Percentiles rank a stretch among this genome's conserved stretches.
These are phyloP conservation scores for Globisporangium splendens DNA, from an alignment of 352 stramenopile species.

Conservation along the genomic window DNA sequence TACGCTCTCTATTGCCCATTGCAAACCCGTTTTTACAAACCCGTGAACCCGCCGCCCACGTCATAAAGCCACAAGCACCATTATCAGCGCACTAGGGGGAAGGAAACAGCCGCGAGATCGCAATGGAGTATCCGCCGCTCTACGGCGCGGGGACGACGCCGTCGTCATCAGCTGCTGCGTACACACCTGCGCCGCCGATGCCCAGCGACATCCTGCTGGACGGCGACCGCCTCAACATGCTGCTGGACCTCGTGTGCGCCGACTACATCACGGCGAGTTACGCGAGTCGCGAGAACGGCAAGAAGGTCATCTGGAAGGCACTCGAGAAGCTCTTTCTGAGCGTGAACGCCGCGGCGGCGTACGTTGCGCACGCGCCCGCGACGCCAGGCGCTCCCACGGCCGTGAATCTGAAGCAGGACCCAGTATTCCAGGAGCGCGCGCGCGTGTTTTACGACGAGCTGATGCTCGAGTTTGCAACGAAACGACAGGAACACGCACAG, in stretches of 20 bases:
- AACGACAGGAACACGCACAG: slow-evolving; percentile 15
- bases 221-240: slow-evolving; percentile 75
- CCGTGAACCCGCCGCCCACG: no score
- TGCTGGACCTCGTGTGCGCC: slow-evolving; percentile 81
- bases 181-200: slow-evolving; percentile 8
- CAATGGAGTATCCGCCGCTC: no score
- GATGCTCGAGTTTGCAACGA: slow-evolving; percentile 38
- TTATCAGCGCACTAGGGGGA: no score
- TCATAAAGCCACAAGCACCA: no score
- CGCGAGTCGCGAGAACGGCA: slow-evolving; percentile 80
- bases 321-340: slow-evolving; percentile 80
- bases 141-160: no score
- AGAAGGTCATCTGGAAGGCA: slow-evolving; percentile 70
- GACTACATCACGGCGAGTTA: slow-evolving; percentile 87
- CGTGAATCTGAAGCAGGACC: slow-evolving; percentile 23
- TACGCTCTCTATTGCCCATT: no score
- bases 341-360: slow-evolving; percentile 36
- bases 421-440: slow-evolving; percentile 43
- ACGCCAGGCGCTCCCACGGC: background rate
- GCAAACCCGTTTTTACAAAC: no score
- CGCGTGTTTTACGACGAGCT: slow-evolving; percentile 62
- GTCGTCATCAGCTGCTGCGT: no score
- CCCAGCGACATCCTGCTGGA: slow-evolving; percentile 61
- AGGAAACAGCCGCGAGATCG: no score
- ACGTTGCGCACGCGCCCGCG: slow-evolving; percentile 15